Conservation (phyloP, 164 flowering plant genomes). For the Sextonia rubra region DNA sequence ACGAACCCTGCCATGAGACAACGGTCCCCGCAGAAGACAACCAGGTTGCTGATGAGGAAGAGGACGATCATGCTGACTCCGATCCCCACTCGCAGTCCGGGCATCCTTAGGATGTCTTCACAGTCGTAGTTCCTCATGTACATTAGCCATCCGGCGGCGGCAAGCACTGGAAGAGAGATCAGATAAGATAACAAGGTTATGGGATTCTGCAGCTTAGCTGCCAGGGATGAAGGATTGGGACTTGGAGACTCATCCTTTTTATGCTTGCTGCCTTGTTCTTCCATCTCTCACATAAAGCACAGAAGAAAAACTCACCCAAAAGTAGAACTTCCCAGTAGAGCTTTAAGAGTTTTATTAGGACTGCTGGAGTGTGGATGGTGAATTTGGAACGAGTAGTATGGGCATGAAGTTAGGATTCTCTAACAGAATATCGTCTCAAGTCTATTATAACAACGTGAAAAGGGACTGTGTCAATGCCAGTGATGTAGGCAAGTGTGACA, state of each 20-base stretch:
- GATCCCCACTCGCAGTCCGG: conserved; percentile 20
- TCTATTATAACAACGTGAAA: no score
- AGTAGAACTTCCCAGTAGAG: no score
- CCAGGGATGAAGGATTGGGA: not conserved
- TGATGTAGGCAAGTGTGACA: no score
- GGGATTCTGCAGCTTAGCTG: not conserved
- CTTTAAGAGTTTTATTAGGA: no score
- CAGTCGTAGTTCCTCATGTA: conserved; percentile 36
- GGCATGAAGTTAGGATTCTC: no score
- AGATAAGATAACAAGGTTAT: conserved; percentile 2
- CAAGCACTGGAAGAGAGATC: conserved; percentile 35
- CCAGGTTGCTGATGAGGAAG: conserved; percentile 28
- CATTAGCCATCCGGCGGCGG: conserved; percentile 29
- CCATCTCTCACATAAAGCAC: not conserved
- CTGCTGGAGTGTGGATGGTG: no score
- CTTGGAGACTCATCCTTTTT: not conserved
- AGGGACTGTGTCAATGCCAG: no score
- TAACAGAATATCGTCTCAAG: no score
- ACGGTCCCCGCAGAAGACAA: conserved; percentile 12
- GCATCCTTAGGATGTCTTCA: conserved; percentile 25
- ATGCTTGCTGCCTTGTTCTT: not conserved
- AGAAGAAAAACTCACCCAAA: not conserved
- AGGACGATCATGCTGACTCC: conserved; percentile 24
- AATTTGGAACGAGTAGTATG: no score
- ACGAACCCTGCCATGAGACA: conserved; percentile 22